Conservation (phyloP, 2,329 filamentous ascomycete genomes). For the Penicillium sp. region DNA sequence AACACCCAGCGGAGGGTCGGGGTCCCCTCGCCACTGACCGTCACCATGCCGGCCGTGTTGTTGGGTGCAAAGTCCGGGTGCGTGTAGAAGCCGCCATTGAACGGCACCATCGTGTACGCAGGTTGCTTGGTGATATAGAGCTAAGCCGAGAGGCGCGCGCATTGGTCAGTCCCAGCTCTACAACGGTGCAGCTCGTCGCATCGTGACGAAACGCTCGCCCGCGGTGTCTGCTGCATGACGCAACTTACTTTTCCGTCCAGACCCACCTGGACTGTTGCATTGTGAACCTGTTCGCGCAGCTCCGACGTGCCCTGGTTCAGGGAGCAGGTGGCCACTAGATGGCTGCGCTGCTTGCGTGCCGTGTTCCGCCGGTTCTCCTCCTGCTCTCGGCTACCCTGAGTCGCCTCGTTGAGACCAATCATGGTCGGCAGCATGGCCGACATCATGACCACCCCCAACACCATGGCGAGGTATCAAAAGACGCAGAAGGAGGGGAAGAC, state of each 20-base stretch:
- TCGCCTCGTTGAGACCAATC: conserved; percentile 27
- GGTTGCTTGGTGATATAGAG: conserved; percentile 25
- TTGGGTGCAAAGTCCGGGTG: conserved; percentile 25
- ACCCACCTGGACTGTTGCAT: conserved; percentile 22
- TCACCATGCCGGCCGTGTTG: conserved; percentile 25
- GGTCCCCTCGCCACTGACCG: conserved; percentile 22
- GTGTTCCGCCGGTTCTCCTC: conserved; percentile 20
- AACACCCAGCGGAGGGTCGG: conserved; percentile 28
- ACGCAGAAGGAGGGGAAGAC: background rate
- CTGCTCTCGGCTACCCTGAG: conserved; percentile 20
- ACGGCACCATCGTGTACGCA: conserved; percentile 16
- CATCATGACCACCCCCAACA: conserved; percentile 27
- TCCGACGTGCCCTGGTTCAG: conserved; percentile 19
- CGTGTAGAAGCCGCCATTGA: conserved; percentile 25
- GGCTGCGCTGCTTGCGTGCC: conserved; percentile 21
- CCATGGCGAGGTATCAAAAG: conserved; percentile 20
- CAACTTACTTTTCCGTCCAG: conserved; percentile 21
- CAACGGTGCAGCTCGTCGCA: too few relatives aligned
- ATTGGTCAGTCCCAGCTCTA: too few relatives aligned
- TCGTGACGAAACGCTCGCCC: too few relatives aligned
- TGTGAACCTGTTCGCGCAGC: conserved; percentile 21
- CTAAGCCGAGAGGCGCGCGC: too few relatives aligned
- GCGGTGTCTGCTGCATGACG: conserved; percentile 12
- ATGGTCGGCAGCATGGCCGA: conserved; percentile 27
- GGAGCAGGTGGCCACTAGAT: conserved; percentile 23